phyloP scores from a whole-genome alignment of 2,329 filamentous ascomycete genomes.

The Samsoniella hepiali region DNA sequence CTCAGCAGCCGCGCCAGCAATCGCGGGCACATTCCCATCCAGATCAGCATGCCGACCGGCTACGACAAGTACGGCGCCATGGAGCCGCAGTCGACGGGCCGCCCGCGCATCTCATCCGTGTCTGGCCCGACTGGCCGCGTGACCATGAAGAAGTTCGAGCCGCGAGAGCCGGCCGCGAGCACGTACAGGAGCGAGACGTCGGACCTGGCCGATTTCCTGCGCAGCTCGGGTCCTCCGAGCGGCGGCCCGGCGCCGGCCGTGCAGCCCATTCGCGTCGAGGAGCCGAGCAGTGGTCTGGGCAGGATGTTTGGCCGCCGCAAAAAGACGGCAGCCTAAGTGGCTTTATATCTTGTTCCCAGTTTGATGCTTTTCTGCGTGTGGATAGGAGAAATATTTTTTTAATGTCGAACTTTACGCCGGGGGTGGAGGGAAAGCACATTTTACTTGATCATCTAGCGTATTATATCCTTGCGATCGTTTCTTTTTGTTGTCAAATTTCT shows the following conservation, averaged over 20 bases:
- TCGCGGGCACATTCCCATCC: constrained; percentile 51
- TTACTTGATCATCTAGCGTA: constrained; percentile 8
- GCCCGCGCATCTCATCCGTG: constrained; percentile 23
- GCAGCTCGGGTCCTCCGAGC: constrained; percentile 62
- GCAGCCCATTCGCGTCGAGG: constrained; percentile 32
- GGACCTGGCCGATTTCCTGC: constrained; percentile 71
- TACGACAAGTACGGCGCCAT: constrained; percentile 41
- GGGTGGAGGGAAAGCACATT: neutral
- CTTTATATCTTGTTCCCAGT: neutral
- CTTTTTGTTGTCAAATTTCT: neutral
- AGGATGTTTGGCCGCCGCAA: constrained; percentile 50
- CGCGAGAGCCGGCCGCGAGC: constrained; percentile 45
- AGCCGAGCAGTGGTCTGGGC: constrained; percentile 41
- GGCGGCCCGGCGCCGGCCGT: constrained; percentile 27
- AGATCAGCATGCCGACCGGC: constrained; percentile 46
- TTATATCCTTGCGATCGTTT: constrained; percentile 1
- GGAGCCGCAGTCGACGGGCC: constrained; percentile 22
- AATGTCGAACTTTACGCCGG: neutral
- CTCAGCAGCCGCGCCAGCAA: constrained; percentile 38
- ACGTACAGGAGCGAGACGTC: constrained; percentile 54
- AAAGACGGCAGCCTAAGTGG: constrained; percentile 37
- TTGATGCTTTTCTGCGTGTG: neutral
- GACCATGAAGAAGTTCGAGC: constrained; percentile 57
- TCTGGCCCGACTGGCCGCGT: constrained; percentile 38
- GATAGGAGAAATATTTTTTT: neutral